Evolutionary conservation across 306 rosid species (phyloP), one percentile per base, ranked within the genome.

Genomic region (Betula pendula): DNA sequence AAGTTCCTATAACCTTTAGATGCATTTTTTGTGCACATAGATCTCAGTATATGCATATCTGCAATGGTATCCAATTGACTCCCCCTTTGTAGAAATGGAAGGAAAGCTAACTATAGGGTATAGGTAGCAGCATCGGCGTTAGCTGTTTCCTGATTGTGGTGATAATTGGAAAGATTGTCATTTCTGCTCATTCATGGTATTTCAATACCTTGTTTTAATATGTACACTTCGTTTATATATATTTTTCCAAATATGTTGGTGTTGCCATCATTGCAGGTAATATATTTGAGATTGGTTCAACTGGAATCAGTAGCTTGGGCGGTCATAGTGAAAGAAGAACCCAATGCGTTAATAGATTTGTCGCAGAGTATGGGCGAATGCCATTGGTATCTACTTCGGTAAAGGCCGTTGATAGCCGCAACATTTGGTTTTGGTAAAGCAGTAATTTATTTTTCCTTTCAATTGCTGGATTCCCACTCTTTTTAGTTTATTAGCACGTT

Each of bases 251-350:
- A 65, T 65, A 35, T 65, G 16, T 65, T 65, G 6, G 4, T 38
- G 48, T 16, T 19, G 27, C n/a, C 6, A 8, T 65, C 47, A n/a
- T 69, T 83, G 78, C 78, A 95, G 99, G 97, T 22, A 92, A 86
- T 85, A 95, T 92, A 71, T 92, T 79, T 73, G 99, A 95, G 87
- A 91, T 92, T 66, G 99, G 99, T 75, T 92, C 99, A 51, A 91
- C 97, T 35, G 99, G 99, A 74, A 95, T 95, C 77, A 95, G 99
- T 85, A 95, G 97, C 82, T 35, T 89, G 85, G 99, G 97, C 72
- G 97, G 97, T 69, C 99, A 95, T 66, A 91, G 73, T 68, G 89
- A 90, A 60, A 88, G 76, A 84, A 89, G 99, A 89, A 83, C 90
- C 12, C 81, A 89, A 50, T 95, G 99, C 31, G 77, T 95, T 27